phyloP scores from a whole-genome alignment of 2,329 filamentous ascomycete species.

The Aspergillus uvarum region DNA sequence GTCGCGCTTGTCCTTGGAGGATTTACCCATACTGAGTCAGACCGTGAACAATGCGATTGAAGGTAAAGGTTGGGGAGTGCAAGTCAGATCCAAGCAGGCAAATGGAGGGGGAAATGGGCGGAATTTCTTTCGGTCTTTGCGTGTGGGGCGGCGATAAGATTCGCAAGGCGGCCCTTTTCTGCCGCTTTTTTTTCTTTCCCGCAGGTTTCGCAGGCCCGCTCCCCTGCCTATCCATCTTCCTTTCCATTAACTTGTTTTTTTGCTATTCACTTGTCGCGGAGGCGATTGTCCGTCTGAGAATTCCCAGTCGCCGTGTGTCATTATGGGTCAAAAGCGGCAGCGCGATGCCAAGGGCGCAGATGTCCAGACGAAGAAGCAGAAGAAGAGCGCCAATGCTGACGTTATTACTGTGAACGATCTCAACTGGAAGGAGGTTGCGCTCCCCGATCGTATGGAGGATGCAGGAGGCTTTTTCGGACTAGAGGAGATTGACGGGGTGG shows the following conservation, averaged over 20 bases:
- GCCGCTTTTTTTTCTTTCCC: slow-evolving; percentile 37
- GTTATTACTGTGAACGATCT: slow-evolving; percentile 51
- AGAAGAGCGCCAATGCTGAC: slow-evolving; percentile 26
- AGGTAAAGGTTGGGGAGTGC: neutral
- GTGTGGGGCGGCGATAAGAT: slow-evolving; percentile 42
- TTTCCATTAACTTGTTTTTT: neutral
- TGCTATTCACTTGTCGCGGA: neutral
- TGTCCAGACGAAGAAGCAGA: slow-evolving; percentile 37
- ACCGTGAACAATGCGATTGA: slow-evolving; percentile 1
- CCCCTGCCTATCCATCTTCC: neutral
- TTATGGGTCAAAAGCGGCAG: slow-evolving; percentile 40
- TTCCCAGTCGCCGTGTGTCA: neutral
- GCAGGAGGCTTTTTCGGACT: slow-evolving; percentile 92
- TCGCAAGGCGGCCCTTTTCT: slow-evolving; percentile 32
- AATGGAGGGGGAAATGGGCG: slow-evolving; percentile 1
- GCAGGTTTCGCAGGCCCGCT: neutral
- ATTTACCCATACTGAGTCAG: slow-evolving; percentile 73
- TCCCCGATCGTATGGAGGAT: slow-evolving; percentile 78
- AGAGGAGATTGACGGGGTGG: slow-evolving; percentile 88
- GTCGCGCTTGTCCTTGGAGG: slow-evolving; percentile 97
- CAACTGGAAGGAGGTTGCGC: slow-evolving; percentile 62
- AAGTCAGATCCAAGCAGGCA: neutral
- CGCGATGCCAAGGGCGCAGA: slow-evolving; percentile 31
- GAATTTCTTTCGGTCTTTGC: slow-evolving; percentile 22
- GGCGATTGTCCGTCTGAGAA: neutral